These are phyloP conservation scores for Jaltomata sinuosa DNA, from an alignment of 257 asterid species.

Conservation along the genomic window DNA sequence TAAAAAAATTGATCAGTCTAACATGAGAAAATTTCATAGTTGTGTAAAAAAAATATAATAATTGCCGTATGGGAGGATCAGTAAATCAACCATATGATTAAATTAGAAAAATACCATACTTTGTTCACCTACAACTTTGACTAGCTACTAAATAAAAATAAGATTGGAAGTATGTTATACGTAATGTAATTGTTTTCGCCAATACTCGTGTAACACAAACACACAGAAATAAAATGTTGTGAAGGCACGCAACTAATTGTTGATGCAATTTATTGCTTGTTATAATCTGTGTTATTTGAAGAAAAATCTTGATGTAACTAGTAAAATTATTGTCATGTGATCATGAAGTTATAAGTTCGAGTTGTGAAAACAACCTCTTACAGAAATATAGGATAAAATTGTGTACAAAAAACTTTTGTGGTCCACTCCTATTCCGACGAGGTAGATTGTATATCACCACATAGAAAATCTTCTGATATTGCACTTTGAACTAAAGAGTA, in stretches of 20 bases:
- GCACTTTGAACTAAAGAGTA: not conserved
- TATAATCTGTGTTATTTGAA: not conserved
- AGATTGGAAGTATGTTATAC: not conserved
- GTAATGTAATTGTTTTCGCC: not conserved
- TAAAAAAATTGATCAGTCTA: not conserved
- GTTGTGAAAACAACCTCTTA: rapidly evolving
- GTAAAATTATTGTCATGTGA: not conserved
- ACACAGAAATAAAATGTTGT: not conserved
- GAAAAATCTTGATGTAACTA: rapidly evolving
- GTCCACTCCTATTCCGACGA: no score
- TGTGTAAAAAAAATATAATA: not conserved
- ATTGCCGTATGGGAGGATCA: not conserved
- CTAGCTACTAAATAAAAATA: not conserved
- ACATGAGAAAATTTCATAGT: not conserved
- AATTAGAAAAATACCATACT: not conserved
- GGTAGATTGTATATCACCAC: no score
- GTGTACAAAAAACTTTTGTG: rapidly evolving
- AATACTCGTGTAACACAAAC: not conserved
- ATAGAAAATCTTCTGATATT: no score
- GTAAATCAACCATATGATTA: not conserved
- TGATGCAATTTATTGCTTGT: not conserved
- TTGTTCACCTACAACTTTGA: not conserved
- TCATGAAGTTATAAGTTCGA: not conserved
- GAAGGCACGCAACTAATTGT: not conserved
- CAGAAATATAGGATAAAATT: not conserved